phyloP scores from a whole-genome alignment of 306 rosid species.

The Macrotyloma uniflorum region DNA sequence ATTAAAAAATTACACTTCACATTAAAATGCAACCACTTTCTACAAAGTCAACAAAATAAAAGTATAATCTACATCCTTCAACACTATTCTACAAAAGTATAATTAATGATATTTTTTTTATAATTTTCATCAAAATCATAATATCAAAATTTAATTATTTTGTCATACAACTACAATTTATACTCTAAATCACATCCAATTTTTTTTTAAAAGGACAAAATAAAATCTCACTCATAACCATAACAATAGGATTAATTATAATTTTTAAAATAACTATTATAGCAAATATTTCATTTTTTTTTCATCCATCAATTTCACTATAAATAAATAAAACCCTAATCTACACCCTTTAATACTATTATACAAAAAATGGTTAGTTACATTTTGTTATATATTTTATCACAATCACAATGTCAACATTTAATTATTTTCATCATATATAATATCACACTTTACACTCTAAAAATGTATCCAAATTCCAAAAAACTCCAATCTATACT shows the following conservation, averaged over 20 bases:
- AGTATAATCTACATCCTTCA: background rate
- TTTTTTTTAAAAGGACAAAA: too few species aligned
- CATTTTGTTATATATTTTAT: background rate
- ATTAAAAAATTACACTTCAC: background rate
- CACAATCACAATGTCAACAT: background rate
- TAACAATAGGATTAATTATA: too few species aligned
- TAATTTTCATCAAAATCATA: background rate
- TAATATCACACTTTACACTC: background rate
- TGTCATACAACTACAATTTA: too few species aligned
- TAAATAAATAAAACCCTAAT: background rate
- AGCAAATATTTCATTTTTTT: background rate
- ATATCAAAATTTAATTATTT: too few species aligned
- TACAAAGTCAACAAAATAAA: background rate
- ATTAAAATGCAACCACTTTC: background rate
- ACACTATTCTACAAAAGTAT: background rate
- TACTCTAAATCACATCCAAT: too few species aligned
- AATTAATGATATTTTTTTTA: background rate
- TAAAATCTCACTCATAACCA: too few species aligned
- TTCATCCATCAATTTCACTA: background rate
- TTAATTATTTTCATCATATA: background rate
- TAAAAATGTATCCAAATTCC: background rate
- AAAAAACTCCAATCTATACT: background rate
- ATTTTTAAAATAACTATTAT: background rate
- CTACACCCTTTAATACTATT: background rate
- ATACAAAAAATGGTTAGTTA: background rate